Evolutionary conservation across 2,329 filamentous ascomycete genomes (phyloP), one percentile per base, ranked within the genome.

Genomic region (Pseudohalonectria lignicola): DNA sequence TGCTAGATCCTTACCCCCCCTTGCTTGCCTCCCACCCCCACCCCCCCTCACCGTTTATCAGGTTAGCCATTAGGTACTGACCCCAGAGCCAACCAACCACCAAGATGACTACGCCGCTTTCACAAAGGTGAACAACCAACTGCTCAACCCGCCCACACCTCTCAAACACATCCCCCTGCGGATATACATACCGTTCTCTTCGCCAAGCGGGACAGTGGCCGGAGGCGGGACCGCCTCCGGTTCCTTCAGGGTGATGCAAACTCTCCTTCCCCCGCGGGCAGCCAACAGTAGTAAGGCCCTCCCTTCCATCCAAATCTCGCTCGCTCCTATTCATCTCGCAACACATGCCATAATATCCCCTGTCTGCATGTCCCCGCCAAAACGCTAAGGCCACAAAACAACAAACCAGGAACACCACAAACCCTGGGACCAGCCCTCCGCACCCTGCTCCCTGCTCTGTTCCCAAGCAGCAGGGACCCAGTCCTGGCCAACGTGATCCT

Each of bases 141-240:
- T 95, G 3, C 73, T 96, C 43, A 82, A 84, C 50, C 74, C 82
- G 4, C 78, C 86, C 1, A 74, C 76, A 6, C 74, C 79, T 15
- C 71, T 95, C 37, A 80, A 80, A 43, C 80, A 94, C 58, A 70
- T 96, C n/a, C 92, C 92, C 0, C 62, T 96, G 29, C 80, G 88
- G 39, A 64, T 96, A 39, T 98, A 95, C 59, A 76, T 96, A 35
- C 84, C 82, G 3, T 72, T 76, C 5, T 64, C 74, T 0, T 76
- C 83, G 0, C 66, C 72, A 18, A 16, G 30, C 21, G 16, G 40
- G 52, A 8, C n/a, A n/a, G n/a, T n/a, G n/a, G n/a, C 40, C 25
- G 55, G 55, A 15, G 48, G 60, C 3, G 45, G 43, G 45, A 4
- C 33, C 53, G 10, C 23, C 35, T 15, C 35, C 9, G 75, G 71